These are phyloP conservation scores for Candida silvatica DNA, from an alignment of 805 yeast genomes.

Conservation along the genomic window DNA sequence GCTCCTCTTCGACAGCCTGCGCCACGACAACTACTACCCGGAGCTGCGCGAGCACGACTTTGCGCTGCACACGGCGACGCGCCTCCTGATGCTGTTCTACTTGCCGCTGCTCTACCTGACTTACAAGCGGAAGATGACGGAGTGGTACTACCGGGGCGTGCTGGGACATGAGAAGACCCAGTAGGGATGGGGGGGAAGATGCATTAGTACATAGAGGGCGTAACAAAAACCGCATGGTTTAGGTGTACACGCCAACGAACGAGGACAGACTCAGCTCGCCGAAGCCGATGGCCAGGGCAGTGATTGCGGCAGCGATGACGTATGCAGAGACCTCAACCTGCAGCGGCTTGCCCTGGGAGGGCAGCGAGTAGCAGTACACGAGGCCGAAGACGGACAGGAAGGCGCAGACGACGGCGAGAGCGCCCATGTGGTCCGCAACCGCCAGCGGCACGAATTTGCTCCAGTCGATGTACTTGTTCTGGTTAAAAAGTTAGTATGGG, in stretches of 20 bases:
- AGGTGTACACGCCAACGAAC: conserved; percentile 24
- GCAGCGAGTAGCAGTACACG: conserved; percentile 1
- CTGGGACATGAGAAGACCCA: too few relatives aligned
- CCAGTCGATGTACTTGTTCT: not conserved
- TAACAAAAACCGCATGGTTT: not conserved
- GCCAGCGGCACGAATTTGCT: conserved; percentile 1
- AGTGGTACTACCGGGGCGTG: conserved; percentile 3
- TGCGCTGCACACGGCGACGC: not conserved
- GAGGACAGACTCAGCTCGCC: conserved; percentile 23
- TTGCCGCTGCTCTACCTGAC: conserved; percentile 6
- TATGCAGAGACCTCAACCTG: conserved; percentile 7
- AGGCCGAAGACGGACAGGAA: not conserved
- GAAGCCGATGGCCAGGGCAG: conserved; percentile 19
- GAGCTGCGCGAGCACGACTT: conserved; percentile 10
- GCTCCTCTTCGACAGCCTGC: conserved; percentile 12
- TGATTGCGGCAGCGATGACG: conserved; percentile 10
- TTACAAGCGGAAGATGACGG: conserved; percentile 5
- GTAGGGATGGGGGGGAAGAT: not conserved
- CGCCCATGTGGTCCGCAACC: conserved; percentile 1
- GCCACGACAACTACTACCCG: conserved; percentile 10
- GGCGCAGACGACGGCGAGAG: not conserved
- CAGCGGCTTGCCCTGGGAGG: not conserved
- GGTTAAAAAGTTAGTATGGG: too few relatives aligned
- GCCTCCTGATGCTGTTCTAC: conserved; percentile 3
- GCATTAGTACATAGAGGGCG: too few relatives aligned